Conservation (phyloP, 176 grass and related monocot species). For the Thalia dealbata region DNA sequence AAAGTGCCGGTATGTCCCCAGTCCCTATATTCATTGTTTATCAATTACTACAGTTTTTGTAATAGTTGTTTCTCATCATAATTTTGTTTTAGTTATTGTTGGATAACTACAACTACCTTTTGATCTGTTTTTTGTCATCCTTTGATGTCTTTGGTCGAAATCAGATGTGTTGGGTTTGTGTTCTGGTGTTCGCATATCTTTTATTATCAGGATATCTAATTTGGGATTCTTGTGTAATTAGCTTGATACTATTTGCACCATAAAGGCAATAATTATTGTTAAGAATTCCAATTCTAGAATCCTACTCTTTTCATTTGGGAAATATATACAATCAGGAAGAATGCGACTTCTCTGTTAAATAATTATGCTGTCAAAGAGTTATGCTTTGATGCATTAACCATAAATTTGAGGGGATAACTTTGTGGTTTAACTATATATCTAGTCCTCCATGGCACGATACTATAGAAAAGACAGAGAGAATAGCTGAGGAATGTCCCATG, state of each 20-base stretch:
- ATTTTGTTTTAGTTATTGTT: not conserved
- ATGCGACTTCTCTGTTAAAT: not conserved
- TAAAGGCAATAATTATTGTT: not conserved
- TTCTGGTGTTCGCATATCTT: not conserved
- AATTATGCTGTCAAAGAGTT: not conserved
- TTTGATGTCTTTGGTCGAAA: not conserved
- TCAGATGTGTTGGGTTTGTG: not conserved
- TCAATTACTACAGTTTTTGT: not conserved
- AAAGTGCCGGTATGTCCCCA: constrained; percentile 74
- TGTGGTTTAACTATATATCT: not conserved
- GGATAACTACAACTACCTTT: not conserved
- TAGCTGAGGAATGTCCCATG: not conserved
- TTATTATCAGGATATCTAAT: not conserved
- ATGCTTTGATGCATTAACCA: not conserved
- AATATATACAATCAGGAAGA: not conserved
- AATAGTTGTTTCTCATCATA: not conserved
- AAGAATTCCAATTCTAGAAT: not conserved
- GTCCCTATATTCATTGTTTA: not conserved
- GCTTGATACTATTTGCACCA: not conserved
- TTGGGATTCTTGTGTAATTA: not conserved
- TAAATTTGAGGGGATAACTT: not conserved
- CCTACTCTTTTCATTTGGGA: not conserved
- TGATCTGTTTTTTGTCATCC: not conserved
- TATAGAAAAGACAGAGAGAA: not conserved
- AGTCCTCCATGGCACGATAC: not conserved